Conservation (phyloP, 2,329 filamentous ascomycete genomes). For the Ophiostoma piceae region DNA sequence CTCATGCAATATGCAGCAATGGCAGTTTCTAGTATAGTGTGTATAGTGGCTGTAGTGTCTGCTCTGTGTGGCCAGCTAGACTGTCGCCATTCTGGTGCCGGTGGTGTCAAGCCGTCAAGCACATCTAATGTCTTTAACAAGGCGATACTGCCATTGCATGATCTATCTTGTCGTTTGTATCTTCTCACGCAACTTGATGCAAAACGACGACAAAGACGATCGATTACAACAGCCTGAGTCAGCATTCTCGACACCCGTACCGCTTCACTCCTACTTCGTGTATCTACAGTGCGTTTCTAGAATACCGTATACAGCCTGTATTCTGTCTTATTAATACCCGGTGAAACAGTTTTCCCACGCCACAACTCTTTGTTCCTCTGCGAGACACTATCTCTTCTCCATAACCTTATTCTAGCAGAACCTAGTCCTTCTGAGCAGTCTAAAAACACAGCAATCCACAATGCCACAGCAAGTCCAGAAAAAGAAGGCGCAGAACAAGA, state of each 20-base stretch:
- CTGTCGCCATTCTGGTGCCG: conserved; percentile 8
- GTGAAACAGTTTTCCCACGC: conserved; percentile 11
- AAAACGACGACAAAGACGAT: neutral
- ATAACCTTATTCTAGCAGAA: too few relatives aligned
- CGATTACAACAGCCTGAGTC: neutral
- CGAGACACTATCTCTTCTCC: neutral
- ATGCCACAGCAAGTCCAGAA: neutral
- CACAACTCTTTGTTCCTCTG: neutral
- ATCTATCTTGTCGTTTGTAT: neutral
- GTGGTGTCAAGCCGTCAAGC: neutral
- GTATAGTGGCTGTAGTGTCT: neutral
- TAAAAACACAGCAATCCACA: neutral
- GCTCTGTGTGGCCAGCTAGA: neutral
- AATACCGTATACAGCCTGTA: neutral
- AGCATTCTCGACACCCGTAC: neutral
- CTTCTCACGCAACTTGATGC: neutral
- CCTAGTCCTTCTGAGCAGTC: neutral
- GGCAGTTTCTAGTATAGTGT: too few relatives aligned
- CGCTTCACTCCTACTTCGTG: too few relatives aligned
- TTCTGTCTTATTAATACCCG: neutral
- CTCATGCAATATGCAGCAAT: neutral
- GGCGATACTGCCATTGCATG: neutral
- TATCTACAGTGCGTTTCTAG: too few relatives aligned
- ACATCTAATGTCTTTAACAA: neutral
- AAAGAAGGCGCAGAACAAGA: neutral